phyloP scores from a whole-genome alignment of 2,329 filamentous ascomycete species.

The Mollisia scopiformis region DNA sequence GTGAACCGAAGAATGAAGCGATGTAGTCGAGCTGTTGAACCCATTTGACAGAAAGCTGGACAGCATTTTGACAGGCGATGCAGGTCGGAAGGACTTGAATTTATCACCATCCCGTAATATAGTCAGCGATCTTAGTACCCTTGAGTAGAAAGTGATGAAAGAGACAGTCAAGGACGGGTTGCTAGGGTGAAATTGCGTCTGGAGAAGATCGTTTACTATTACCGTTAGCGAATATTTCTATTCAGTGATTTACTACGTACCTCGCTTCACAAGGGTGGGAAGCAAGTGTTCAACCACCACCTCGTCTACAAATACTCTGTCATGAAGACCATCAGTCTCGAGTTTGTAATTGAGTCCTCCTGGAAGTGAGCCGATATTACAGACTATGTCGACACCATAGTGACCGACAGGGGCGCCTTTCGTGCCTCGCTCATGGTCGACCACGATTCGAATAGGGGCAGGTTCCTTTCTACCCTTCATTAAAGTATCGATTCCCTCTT shows the following conservation, averaged over 20 bases:
- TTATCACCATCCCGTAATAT: slow-evolving; percentile 66
- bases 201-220: slow-evolving; percentile 72
- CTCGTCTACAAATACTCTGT: slow-evolving; percentile 73
- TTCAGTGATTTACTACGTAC: slow-evolving; percentile 48
- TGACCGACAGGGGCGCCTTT: slow-evolving; percentile 68
- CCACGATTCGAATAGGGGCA: slow-evolving; percentile 71
- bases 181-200: slow-evolving; percentile 68
- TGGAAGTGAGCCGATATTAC: slow-evolving; percentile 59
- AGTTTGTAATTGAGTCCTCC: slow-evolving; percentile 57
- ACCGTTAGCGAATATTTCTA: slow-evolving; percentile 37
- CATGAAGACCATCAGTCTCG: slow-evolving; percentile 67
- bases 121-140: slow-evolving; percentile 72
- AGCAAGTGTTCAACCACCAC: slow-evolving; percentile 74
- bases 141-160: slow-evolving; percentile 77
- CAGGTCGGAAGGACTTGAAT: slow-evolving; percentile 69
- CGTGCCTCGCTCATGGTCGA: slow-evolving; percentile 70
- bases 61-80: slow-evolving; percentile 89
- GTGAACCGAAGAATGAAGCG: slow-evolving; percentile 41
- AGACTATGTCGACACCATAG: slow-evolving; percentile 72
- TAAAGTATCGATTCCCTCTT: slow-evolving; percentile 66
- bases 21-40: slow-evolving; percentile 44
- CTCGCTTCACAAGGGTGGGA: slow-evolving; percentile 72
- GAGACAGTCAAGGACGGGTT: slow-evolving; percentile 67
- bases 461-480: slow-evolving; percentile 68
- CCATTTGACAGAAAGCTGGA: slow-evolving; percentile 77